Base-by-base conservation (phyloP, 495 filamentous ascomycete genomes). In the Penicilliopsis zonata region DNA sequence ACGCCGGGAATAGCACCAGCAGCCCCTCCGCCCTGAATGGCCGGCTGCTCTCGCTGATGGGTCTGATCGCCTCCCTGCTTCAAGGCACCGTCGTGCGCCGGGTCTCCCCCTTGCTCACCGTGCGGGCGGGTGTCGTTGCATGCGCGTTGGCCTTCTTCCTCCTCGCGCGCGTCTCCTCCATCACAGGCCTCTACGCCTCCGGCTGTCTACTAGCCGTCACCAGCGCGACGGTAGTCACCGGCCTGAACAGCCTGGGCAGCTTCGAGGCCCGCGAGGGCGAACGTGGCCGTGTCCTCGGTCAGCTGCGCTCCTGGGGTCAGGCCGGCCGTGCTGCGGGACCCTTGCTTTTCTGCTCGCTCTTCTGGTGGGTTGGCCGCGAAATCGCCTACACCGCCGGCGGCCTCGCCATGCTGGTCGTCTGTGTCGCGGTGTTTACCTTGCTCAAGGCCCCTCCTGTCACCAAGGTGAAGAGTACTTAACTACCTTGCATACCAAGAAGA, bases 351-450 rank as follows among this genome's bases (percentile, higher is more conserved):
- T 95, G 88, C 42, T 79, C 82, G n/a, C 65, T 99, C 36, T 99
- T 96, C 59, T 99, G 90, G 90, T 99, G 92, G 92, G 87, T 84
- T 18, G 90, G 92, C 0, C 62, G 90, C 23, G 79, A 92, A 46
- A 59, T 76, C 10, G 90, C 90, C 1, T 99, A 94, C 52, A 65
- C 61, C 1, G 63, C 81, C 49, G 92, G 90, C 3, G 83, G 84
- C 0, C 50, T 67, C 19, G 85, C 82, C 2, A 94, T 96, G 67
- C 46, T 79, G 14, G 73, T 52, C 5, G 86, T 94, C 21, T 69
- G 67, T 23, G 61, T 63, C 31, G 50, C 82, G n/a, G 83, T 78
- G 0, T 82, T 93, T 49, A 67, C 67, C 13, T 67, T 72, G 8
- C 52, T 95, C 31, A 73, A 62, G 38, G 52, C 61, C 17, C 64